A percentile compares a stretch with the other conserved stretches of the same genome.
Evolutionary conservation across 805 yeast genomes (phyloP).

Genomic region (Pichia rugopelliculosa): DNA sequence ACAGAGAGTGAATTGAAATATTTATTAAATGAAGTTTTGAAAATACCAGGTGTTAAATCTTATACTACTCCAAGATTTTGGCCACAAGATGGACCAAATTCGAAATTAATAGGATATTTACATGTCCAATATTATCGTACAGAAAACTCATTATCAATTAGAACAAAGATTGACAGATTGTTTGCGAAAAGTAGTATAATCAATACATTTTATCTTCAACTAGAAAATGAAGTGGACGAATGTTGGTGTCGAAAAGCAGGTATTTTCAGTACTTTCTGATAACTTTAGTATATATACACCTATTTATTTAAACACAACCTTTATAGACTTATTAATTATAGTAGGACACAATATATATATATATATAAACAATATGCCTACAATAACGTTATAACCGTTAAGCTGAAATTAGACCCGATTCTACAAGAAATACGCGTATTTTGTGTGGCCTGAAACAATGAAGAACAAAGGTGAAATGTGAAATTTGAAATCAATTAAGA

Average conservation of each 20-base stretch:
- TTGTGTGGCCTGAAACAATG: too few relatives aligned
- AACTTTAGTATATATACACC: neutral
- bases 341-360: too few relatives aligned
- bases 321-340: neutral
- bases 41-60: constrained; percentile 72
- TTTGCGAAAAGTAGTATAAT: constrained; percentile 18
- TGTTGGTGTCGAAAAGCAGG: constrained; percentile 33
- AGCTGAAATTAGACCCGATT: too few relatives aligned
- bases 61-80: constrained; percentile 90
- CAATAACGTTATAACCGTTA: too few relatives aligned
- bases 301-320: neutral
- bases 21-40: constrained; percentile 58
- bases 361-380: too few relatives aligned
- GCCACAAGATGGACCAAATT: constrained; percentile 43
- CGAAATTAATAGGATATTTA: constrained; percentile 60
- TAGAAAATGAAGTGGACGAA: constrained; percentile 33
- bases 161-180: constrained; percentile 23
- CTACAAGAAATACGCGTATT: too few relatives aligned
- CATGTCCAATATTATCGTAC: constrained; percentile 62
- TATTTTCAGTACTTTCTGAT: constrained; percentile 19
- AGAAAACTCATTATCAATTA: constrained; percentile 24
- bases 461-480: too few relatives aligned
- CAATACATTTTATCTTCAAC: constrained; percentile 25
- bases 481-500: too few relatives aligned
- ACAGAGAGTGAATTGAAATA: constrained; percentile 59